Evolutionary conservation across 345 rosid genomes (phyloP).

Genomic region (Punica granatum): DNA sequence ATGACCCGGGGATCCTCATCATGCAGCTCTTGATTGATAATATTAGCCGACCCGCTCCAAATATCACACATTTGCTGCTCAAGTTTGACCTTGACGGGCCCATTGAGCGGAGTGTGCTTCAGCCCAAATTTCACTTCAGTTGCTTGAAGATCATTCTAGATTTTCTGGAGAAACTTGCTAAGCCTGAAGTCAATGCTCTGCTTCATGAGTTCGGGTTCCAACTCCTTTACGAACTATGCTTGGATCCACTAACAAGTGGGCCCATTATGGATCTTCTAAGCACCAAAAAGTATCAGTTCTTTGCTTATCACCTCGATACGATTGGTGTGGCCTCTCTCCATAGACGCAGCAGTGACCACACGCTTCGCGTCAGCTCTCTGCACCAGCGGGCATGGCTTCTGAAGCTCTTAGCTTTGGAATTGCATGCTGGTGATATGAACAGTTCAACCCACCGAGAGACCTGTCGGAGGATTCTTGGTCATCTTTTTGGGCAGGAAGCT

Average conservation of each 20-base stretch:
- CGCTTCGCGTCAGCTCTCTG: constrained; percentile 85
- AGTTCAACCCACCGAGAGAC: constrained; percentile 60
- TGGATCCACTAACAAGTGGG: constrained; percentile 77
- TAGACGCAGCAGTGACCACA: constrained; percentile 72
- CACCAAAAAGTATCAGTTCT: constrained; percentile 74
- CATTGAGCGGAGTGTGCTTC: constrained; percentile 71
- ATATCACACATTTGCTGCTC: constrained; percentile 80
- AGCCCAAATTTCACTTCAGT: constrained; percentile 95
- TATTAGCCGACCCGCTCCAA: constrained; percentile 85
- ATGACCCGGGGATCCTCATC: constrained; percentile 81
- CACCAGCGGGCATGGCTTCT: constrained; percentile 99
- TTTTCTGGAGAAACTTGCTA: constrained; percentile 66
- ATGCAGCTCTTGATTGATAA: constrained; percentile 90
- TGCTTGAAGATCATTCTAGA: constrained; percentile 93
- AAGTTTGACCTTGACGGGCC: constrained; percentile 78
- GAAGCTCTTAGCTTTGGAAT: constrained; percentile 81
- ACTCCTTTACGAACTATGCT: constrained; percentile 78
- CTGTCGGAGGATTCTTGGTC: constrained; percentile 62
- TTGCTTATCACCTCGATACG: constrained; percentile 80
- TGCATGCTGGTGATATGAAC: constrained; percentile 62
- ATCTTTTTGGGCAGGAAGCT: constrained; percentile 66
- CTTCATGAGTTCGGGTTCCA: constrained; percentile 92
- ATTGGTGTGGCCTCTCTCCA: constrained; percentile 87
- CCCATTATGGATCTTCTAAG: constrained; percentile 84
- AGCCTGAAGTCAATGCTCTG: constrained; percentile 68